A percentile compares a stretch with the other conserved stretches of the same genome.
Conservation (phyloP, 2,329 filamentous ascomycete species). For the Nectriaceae sp. region DNA sequence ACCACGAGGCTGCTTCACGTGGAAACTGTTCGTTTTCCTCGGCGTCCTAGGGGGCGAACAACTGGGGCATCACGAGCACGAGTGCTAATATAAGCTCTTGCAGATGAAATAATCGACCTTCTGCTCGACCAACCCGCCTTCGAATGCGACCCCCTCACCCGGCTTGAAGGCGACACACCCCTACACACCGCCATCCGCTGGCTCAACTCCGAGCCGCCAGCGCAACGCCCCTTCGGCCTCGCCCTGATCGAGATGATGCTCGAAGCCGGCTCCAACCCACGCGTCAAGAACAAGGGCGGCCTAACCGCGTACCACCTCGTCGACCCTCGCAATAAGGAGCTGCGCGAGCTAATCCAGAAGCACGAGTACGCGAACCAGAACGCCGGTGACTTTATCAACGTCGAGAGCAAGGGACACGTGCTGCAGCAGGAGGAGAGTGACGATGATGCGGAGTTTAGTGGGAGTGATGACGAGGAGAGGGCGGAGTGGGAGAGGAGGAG, state of each 20-base stretch:
- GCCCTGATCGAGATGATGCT: constrained; percentile 77
- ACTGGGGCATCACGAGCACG: no score
- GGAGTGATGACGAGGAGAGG: constrained; percentile 65
- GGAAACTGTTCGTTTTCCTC: constrained; percentile 75
- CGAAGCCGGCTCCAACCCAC: constrained; percentile 68
- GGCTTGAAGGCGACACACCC: constrained; percentile 73
- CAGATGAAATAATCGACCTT: constrained; percentile 78
- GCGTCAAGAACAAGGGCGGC: constrained; percentile 69
- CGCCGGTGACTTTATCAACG: constrained; percentile 56
- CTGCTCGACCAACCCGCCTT: constrained; percentile 83
- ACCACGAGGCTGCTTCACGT: constrained; percentile 84
- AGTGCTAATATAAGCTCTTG: no score
- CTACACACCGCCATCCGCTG: constrained; percentile 78
- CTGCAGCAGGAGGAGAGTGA: constrained; percentile 40
- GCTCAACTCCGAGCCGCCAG: constrained; percentile 67
- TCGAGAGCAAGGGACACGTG: constrained; percentile 17
- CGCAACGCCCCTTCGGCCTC: constrained; percentile 65
- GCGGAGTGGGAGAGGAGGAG: constrained; percentile 60
- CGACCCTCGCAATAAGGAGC: constrained; percentile 66
- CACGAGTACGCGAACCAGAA: constrained; percentile 68
- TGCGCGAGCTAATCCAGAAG: constrained; percentile 66
- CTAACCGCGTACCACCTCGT: constrained; percentile 72
- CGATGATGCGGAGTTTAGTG: constrained; percentile 63
- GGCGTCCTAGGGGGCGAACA: no score
- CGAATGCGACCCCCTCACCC: constrained; percentile 79